A percentile compares a stretch with the other conserved stretches of the same genome.
These are phyloP conservation scores for Botryotinia globosa DNA, from an alignment of 2,329 filamentous ascomycete species.

Conservation along the genomic window DNA sequence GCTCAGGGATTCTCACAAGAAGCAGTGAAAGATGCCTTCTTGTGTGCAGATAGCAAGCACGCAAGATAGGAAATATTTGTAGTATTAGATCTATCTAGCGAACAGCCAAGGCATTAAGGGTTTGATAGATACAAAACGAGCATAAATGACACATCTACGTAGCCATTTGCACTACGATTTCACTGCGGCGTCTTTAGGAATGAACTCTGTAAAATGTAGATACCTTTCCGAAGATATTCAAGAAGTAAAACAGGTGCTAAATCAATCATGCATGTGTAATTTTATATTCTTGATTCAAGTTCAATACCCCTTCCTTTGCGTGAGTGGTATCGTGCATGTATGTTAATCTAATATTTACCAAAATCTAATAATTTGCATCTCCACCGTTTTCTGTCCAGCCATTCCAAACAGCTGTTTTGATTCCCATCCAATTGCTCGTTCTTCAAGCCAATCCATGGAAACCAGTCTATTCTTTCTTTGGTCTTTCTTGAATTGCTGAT, in stretches of 20 bases:
- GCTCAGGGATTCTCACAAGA: constrained; percentile 12
- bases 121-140: constrained; percentile 18
- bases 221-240: not conserved
- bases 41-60: constrained; percentile 3
- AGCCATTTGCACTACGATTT: not conserved
- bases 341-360: constrained; percentile 31
- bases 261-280: not conserved
- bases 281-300: not conserved
- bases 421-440: not conserved
- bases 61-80: constrained; percentile 25
- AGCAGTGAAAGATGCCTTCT: not conserved
- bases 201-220: not conserved
- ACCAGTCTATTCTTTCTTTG: constrained; percentile 36
- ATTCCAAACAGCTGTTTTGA: not conserved
- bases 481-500: constrained; percentile 29
- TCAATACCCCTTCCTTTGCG: not conserved
- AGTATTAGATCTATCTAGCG: constrained; percentile 26
- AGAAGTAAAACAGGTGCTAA: not conserved
- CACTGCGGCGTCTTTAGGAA: not conserved
- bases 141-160: constrained; percentile 18
- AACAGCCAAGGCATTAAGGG: constrained; percentile 1
- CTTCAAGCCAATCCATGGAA: not conserved
- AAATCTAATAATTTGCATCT: constrained; percentile 32
- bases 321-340: constrained; percentile 13
- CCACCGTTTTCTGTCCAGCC: not conserved